These are phyloP conservation scores for Astrocystis sublimbata DNA, from an alignment of 495 filamentous ascomycete species.

Conservation along the genomic window DNA sequence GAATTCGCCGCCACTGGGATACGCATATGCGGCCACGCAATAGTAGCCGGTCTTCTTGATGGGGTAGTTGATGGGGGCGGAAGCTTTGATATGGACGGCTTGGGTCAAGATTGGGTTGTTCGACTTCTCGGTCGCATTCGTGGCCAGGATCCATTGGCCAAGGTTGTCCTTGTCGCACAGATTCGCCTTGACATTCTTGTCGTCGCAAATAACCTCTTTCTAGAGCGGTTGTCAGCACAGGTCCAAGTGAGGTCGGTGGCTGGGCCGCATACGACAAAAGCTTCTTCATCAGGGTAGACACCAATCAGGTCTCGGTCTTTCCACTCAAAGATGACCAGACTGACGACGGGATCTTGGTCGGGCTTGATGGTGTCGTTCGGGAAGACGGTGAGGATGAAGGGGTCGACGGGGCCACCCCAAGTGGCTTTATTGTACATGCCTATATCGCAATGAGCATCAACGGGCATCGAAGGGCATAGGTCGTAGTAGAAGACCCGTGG, in stretches of 20 bases:
- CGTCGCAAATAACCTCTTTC: slow-evolving; percentile 76
- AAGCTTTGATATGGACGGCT: slow-evolving; percentile 79
- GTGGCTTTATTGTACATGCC: slow-evolving; percentile 93
- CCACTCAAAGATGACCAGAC: slow-evolving; percentile 94
- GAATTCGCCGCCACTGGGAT: slow-evolving; percentile 61
- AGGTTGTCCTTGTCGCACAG: slow-evolving; percentile 72
- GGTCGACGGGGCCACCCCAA: slow-evolving; percentile 88
- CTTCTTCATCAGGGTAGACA: slow-evolving; percentile 34
- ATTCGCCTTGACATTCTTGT: slow-evolving; percentile 61
- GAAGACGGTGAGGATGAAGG: slow-evolving; percentile 85
- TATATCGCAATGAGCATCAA: slow-evolving; percentile 20
- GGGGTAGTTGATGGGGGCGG: slow-evolving; percentile 71
- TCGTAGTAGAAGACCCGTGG: background rate
- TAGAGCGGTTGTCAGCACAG: slow-evolving; percentile 32
- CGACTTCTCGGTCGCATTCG: slow-evolving; percentile 68
- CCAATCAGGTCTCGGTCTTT: slow-evolving; percentile 79
- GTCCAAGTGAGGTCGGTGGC: background rate
- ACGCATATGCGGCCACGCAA: slow-evolving; percentile 79
- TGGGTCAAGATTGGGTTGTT: slow-evolving; percentile 71
- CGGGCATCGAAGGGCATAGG: background rate
- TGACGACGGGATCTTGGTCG: slow-evolving; percentile 71
- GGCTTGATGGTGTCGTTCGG: slow-evolving; percentile 56
- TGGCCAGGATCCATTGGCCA: slow-evolving; percentile 80
- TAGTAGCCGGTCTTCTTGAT: slow-evolving; percentile 93
- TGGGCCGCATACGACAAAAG: slow-evolving; percentile 26